These are phyloP conservation scores for Microcyclospora pomicola DNA, from an alignment of 2,329 filamentous ascomycete genomes.

Conservation along the genomic window DNA sequence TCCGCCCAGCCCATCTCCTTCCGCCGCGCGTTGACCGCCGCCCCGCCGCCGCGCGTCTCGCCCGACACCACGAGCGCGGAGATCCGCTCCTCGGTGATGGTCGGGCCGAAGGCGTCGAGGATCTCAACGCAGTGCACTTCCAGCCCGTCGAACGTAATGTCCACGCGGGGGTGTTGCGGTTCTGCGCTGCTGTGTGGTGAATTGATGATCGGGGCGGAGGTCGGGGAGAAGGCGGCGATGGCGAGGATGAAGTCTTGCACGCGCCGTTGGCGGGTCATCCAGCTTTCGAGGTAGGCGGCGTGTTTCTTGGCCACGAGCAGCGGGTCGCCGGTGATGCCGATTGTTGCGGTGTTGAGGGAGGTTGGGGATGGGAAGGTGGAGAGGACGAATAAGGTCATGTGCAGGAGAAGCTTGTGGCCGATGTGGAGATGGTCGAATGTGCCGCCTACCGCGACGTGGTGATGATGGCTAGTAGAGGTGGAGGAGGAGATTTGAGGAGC, in stretches of 20 bases:
- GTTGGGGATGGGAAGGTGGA: conserved; percentile 27
- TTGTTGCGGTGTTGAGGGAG: conserved; percentile 40
- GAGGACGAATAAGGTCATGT: conserved; percentile 61
- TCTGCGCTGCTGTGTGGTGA: conserved; percentile 36
- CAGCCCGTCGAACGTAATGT: conserved; percentile 48
- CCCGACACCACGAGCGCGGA: conserved; percentile 72
- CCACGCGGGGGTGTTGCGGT: conserved; percentile 26
- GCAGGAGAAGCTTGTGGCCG: conserved; percentile 89
- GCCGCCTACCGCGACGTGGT: conserved; percentile 67
- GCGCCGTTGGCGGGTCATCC: conserved; percentile 56
- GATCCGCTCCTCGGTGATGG: conserved; percentile 66
- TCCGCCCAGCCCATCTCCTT: conserved; percentile 58
- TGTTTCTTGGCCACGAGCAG: conserved; percentile 83
- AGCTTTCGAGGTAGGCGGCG: conserved; percentile 65
- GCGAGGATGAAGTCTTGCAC: conserved; percentile 57
- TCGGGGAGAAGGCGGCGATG: conserved; percentile 45
- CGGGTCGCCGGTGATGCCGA: conserved; percentile 81
- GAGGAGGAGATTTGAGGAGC: conserved; percentile 23
- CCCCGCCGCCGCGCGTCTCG: conserved; percentile 73
- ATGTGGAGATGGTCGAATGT: conserved; percentile 95
- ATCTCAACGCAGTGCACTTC: conserved; percentile 70
- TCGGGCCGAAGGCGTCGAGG: conserved; percentile 78
- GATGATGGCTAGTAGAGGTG: conserved; percentile 4
- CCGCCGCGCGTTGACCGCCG: conserved; percentile 74
- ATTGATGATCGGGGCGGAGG: conserved; percentile 23